A percentile compares a stretch with the other conserved stretches of the same genome.
Conservation (phyloP, 2,329 filamentous ascomycete genomes). For the Xenoacremonium recifei region DNA sequence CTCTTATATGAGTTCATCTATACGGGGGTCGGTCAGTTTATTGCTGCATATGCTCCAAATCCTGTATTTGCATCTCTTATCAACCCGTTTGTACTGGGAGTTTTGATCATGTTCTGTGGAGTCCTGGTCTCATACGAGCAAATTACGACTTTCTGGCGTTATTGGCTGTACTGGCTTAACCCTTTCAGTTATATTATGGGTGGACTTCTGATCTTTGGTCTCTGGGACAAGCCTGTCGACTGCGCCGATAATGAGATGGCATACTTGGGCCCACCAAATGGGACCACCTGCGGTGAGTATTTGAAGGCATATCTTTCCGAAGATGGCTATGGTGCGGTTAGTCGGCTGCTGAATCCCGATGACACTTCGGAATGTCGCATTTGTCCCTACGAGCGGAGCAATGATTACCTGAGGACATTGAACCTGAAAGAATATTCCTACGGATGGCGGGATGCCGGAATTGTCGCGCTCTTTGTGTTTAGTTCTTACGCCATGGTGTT, state of each 20-base stretch:
- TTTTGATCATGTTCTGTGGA: conserved; percentile 67
- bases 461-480: conserved; percentile 51
- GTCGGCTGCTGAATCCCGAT: conserved; percentile 55
- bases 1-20: conserved; percentile 54
- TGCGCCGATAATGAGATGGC: conserved; percentile 46
- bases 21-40: conserved; percentile 54
- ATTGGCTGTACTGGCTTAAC: conserved; percentile 50
- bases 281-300: conserved; percentile 56
- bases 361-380: conserved; percentile 51
- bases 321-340: conserved; percentile 42
- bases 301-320: conserved; percentile 45
- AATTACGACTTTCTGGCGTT: conserved; percentile 62
- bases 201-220: conserved; percentile 44
- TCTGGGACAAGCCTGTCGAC: conserved; percentile 40
- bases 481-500: too few species aligned
- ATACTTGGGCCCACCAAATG: conserved; percentile 42
- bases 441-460: conserved; percentile 61
- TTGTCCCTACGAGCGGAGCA: conserved; percentile 54
- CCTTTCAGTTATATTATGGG: conserved; percentile 57
- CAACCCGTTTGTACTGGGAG: conserved; percentile 49
- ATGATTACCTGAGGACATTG: conserved; percentile 54
- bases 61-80: conserved; percentile 51
- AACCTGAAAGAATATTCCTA: conserved; percentile 57
- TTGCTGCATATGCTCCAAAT: conserved; percentile 55
- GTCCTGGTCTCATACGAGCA: conserved; percentile 63